A percentile compares a stretch with the other conserved stretches of the same genome.
Conservation (phyloP, 768 basidiomycete genomes). For the Asterophora parasitica region DNA sequence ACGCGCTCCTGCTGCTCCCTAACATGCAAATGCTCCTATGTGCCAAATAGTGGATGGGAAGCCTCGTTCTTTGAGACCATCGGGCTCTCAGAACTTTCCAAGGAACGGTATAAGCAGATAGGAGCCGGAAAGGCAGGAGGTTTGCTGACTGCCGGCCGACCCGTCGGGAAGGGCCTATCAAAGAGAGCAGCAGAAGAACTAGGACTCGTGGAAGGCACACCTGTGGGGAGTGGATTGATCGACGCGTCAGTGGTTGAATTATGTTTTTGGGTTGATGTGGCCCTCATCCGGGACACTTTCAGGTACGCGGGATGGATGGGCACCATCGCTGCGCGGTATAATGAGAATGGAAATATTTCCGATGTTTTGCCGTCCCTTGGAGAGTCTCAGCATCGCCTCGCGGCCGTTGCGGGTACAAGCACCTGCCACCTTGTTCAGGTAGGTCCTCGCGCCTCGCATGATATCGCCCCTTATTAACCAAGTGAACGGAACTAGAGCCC, state of each 20-base stretch:
- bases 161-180: conserved; percentile 80
- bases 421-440: conserved; percentile 95
- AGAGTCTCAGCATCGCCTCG: conserved; percentile 78
- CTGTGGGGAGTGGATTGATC: conserved; percentile 92
- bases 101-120: conserved; percentile 68
- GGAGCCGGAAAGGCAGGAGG: conserved; percentile 55
- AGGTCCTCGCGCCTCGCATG: neutral
- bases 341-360: conserved; percentile 47
- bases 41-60: conserved; percentile 86
- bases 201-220: conserved; percentile 79
- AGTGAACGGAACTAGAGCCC: conserved; percentile 47
- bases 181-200: conserved; percentile 77
- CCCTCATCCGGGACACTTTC: neutral
- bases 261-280: conserved; percentile 2
- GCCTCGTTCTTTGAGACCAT: conserved; percentile 82
- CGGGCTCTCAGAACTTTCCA: conserved; percentile 67
- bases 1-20: conserved; percentile 88
- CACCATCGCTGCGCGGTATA: conserved; percentile 79
- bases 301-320: conserved; percentile 97
- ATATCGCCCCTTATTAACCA: neutral
- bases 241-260: conserved; percentile 64
- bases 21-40: conserved; percentile 93
- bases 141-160: conserved; percentile 78
- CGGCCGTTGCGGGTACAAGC: conserved; percentile 92
- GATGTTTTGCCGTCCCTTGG: conserved; percentile 54